Conservation (phyloP, 257 asterid genomes). For the Solanum neorickii region DNA sequence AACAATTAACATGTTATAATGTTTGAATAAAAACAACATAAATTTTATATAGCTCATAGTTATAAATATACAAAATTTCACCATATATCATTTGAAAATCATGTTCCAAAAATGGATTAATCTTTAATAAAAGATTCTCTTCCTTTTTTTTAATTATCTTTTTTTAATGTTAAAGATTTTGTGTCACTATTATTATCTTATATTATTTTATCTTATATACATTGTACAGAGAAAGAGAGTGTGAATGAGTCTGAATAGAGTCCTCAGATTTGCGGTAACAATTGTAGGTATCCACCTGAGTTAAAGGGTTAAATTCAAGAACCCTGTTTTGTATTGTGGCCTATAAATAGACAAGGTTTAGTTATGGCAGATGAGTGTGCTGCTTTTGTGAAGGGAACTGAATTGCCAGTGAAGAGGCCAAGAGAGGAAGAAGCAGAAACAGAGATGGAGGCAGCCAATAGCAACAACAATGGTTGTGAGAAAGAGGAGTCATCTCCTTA, state of each 20-base stretch:
- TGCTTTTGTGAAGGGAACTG: neutral
- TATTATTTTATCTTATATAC: too few species aligned
- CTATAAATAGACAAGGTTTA: neutral
- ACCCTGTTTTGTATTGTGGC: neutral
- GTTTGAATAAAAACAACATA: too few species aligned
- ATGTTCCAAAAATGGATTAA: neutral
- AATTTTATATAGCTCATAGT: too few species aligned
- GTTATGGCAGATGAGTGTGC: neutral
- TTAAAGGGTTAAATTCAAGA: neutral
- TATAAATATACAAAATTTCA: too few species aligned
- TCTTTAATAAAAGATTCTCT: too few species aligned
- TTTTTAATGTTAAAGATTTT: neutral
- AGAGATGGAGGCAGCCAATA: constrained; percentile 30
- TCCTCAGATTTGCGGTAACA: neutral
- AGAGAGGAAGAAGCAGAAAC: constrained; percentile 1
- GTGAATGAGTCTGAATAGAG: neutral
- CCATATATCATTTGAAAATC: neutral
- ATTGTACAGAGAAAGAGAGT: too few species aligned
- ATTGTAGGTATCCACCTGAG: neutral
- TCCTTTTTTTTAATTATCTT: too few species aligned
- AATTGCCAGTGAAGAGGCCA: constrained; percentile 4
- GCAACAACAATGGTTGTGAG: neutral
- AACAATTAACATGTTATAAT: too few species aligned
- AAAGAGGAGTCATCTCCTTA: constrained; percentile 12
- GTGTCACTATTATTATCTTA: too few species aligned